phyloP scores from a whole-genome alignment of 768 basidiomycete genomes.

The Russula sp. region DNA sequence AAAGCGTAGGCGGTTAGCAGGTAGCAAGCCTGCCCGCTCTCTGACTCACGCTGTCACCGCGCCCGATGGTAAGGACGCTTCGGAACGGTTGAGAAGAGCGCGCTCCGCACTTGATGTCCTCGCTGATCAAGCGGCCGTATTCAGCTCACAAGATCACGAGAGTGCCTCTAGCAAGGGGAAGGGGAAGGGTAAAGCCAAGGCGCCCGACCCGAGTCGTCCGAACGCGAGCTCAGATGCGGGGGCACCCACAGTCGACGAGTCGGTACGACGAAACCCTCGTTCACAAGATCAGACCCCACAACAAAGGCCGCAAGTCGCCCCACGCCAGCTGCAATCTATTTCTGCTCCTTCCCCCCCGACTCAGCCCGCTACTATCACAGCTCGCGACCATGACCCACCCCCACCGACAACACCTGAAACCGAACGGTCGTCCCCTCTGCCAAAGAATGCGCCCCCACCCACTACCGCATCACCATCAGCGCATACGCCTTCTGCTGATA shows the following conservation, averaged over 20 bases:
- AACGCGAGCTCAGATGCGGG: not conserved
- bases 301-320: not conserved
- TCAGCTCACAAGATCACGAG: slow-evolving; percentile 33
- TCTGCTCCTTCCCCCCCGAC: not conserved
- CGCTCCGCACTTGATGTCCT: slow-evolving; percentile 55
- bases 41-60: not conserved
- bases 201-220: not conserved
- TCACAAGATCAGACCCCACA: not conserved
- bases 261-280: not conserved
- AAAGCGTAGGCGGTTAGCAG: slow-evolving; percentile 32
- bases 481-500: not conserved
- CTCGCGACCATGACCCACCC: not conserved
- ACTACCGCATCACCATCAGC: not conserved
- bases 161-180: slow-evolving; percentile 10
- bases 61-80: not conserved
- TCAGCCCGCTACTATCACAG: not conserved
- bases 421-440: not conserved
- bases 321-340: not conserved
- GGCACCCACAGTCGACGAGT: not conserved
- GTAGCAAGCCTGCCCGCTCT: slow-evolving; percentile 4
- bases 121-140: slow-evolving; percentile 58
- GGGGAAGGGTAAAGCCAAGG: slow-evolving; percentile 17
- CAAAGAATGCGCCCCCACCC: not conserved
- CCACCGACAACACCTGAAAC: not conserved
- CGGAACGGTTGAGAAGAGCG: slow-evolving; percentile 6